phyloP scores from a whole-genome alignment of 2,329 filamentous ascomycete genomes.

The Drechslerella dactyloides region DNA sequence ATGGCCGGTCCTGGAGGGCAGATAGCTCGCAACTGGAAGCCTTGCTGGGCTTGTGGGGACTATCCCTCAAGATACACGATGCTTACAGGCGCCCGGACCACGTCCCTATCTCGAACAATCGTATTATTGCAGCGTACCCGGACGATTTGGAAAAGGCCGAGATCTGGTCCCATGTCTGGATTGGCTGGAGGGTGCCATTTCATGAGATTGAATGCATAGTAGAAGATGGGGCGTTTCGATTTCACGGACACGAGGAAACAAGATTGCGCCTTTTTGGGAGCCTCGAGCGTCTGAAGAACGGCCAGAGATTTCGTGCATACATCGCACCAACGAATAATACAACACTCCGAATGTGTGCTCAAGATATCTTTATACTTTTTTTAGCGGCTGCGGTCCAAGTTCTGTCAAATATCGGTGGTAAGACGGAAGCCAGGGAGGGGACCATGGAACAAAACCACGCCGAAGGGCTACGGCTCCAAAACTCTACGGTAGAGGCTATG shows the following conservation, averaged over 20 bases:
- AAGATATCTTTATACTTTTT: slow-evolving; percentile 46
- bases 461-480: slow-evolving; percentile 32
- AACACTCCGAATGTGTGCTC: slow-evolving; percentile 41
- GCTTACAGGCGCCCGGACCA: too few relatives aligned
- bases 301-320: neutral
- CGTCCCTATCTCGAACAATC: neutral
- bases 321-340: neutral
- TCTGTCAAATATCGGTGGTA: slow-evolving; percentile 20
- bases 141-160: too few relatives aligned
- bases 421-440: slow-evolving; percentile 17
- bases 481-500: slow-evolving; percentile 38
- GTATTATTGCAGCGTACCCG: too few relatives aligned
- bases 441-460: too few relatives aligned
- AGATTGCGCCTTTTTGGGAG: neutral
- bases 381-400: slow-evolving; percentile 9
- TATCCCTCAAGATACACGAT: slow-evolving; percentile 35
- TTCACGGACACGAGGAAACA: too few relatives aligned
- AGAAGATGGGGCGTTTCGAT: too few relatives aligned
- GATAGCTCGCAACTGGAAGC: slow-evolving; percentile 25
- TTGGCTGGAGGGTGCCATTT: too few relatives aligned
- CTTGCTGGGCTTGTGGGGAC: slow-evolving; percentile 27
- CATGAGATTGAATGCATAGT: too few relatives aligned
- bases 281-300: neutral
- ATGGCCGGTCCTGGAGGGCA: slow-evolving; percentile 18
- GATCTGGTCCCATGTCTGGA: too few relatives aligned